phyloP scores from a whole-genome alignment of 768 basidiomycete species.

The Russula abietina region DNA sequence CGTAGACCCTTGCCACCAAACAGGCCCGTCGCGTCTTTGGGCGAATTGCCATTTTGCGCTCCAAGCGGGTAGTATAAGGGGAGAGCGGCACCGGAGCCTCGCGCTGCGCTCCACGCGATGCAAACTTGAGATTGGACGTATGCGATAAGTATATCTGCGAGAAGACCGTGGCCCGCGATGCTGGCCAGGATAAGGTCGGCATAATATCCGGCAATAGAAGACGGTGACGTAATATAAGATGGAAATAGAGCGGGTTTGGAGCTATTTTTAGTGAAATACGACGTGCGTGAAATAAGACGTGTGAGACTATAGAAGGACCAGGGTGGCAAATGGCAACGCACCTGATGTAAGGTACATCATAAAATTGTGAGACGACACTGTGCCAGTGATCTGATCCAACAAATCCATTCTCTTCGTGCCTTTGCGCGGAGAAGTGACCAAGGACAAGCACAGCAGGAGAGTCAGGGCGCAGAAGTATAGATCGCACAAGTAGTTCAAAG shows the following conservation, averaged over 20 bases:
- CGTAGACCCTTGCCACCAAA: conserved; percentile 84
- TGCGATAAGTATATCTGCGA: conserved; percentile 86
- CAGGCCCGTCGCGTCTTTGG: conserved; percentile 50
- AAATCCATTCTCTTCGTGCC: conserved; percentile 73
- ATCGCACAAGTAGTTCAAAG: conserved; percentile 90
- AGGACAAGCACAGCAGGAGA: conserved; percentile 88
- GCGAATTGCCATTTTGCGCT: conserved; percentile 34
- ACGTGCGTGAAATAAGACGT: background rate
- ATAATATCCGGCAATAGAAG: conserved; percentile 63
- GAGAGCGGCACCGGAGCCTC: conserved; percentile 19
- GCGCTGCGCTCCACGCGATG: conserved; percentile 67
- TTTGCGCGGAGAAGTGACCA: conserved; percentile 91
- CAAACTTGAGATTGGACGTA: conserved; percentile 92
- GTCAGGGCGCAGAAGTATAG: conserved; percentile 83
- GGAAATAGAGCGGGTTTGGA: conserved; percentile 79
- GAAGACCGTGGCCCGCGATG: conserved; percentile 70
- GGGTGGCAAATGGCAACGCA: conserved; percentile 22
- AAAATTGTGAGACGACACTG: conserved; percentile 88
- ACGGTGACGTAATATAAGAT: conserved; percentile 70
- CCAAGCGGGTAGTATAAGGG: conserved; percentile 23
- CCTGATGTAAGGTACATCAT: conserved; percentile 92
- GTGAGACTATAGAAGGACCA: background rate
- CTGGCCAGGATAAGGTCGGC: conserved; percentile 80
- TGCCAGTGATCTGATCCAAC: conserved; percentile 90
- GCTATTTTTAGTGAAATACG: conserved; percentile 34